A percentile compares a stretch with the other conserved stretches of the same genome.
Evolutionary conservation across 2,329 filamentous ascomycete species (phyloP).

Genomic region (Xylaria sp.): DNA sequence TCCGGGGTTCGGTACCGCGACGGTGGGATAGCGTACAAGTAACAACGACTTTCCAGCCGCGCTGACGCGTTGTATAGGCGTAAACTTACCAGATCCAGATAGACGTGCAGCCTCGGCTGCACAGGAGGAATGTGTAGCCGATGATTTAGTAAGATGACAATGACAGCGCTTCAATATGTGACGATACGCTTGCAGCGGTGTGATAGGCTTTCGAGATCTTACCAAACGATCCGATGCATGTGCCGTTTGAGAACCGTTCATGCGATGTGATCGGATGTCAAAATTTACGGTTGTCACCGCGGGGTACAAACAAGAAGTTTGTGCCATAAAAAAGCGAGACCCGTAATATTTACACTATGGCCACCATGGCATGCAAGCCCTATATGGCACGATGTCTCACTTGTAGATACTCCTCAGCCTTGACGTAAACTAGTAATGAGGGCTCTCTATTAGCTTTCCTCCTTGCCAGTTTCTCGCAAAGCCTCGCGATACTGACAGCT

Average conservation of each 20-base stretch:
- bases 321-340: neutral
- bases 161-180: neutral
- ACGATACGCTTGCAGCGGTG: neutral
- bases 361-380: neutral
- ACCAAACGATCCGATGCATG: neutral
- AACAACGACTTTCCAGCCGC: no score
- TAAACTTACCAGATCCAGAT: slow-evolving; percentile 29
- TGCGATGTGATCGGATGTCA: neutral
- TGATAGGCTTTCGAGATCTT: neutral
- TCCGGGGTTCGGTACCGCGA: slow-evolving; percentile 16
- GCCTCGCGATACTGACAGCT: no score
- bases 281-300: neutral
- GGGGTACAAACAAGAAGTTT: neutral
- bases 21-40: slow-evolving; percentile 2
- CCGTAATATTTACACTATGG: neutral
- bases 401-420: neutral
- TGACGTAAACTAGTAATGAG: neutral
- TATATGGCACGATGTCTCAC: neutral
- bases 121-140: slow-evolving; percentile 17
- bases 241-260: neutral
- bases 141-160: neutral
- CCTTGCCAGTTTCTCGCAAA: no score
- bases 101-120: neutral
- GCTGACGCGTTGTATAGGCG: slow-evolving; percentile 12
- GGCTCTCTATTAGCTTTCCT: neutral